Evolutionary conservation across 768 basidiomycete species (phyloP), one percentile per base, ranked within the genome.

Genomic region (Psilocybe subaeruginosa): DNA sequence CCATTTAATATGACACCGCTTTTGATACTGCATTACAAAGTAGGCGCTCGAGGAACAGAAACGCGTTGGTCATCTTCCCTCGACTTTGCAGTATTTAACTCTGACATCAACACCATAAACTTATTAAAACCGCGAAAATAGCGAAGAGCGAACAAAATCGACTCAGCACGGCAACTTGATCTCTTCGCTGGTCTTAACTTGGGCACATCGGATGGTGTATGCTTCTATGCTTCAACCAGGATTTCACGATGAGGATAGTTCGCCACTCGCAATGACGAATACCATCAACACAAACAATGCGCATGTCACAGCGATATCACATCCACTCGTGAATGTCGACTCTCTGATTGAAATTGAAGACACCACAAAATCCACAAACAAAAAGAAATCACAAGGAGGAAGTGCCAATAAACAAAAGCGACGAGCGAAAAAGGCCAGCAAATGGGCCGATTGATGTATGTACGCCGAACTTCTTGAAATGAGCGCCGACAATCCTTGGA

Each of bases 361-460:
- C 19, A 8, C 7, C 23, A 27, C 64, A 27, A 51, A 59, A 6
- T 47, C 65, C 7, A 59, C 66, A 35, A 61, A 65, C 31, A 71
- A 66, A 58, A 67, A 76, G 57, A 76, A 75, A 77, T 27, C 46
- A 7, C n/a, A 46, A 6, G 51, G 51, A n/a, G 78, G 59, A 23
- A 56, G 16, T 73, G 77, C 61, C 75, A 80, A 67, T 77, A 73
- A 69, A 74, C 76, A 72, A 74, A 76, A 67, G 70, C 73, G 54
- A 77, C 74, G 64, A 77, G 76, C 58, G 77, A 77, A 65, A 19
- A 59, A 63, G 19, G 76, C 74, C 59, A 83, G 84, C 60, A 86
- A 87, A 69, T 93, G 90, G 89, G 91, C 91, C 7, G 86, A 93
- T 73, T 85, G 83, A 65, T 91, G 90, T 80, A 95, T 95, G 93